Evolutionary conservation across 371 early-diverging fungal species (phyloP).

Genomic region (Saksenaea vasiformis): DNA sequence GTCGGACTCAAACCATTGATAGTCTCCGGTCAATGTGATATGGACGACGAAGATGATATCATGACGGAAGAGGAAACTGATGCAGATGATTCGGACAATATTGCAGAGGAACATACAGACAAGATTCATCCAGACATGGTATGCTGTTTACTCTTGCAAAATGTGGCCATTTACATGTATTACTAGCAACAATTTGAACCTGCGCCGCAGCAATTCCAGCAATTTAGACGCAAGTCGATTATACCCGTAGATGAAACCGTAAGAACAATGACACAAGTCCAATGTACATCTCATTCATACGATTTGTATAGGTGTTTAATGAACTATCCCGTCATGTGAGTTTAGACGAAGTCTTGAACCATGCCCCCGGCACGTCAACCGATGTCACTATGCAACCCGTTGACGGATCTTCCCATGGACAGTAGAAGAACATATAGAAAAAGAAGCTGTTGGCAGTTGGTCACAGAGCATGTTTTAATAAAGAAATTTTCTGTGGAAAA

Average conservation of each 20-base stretch:
- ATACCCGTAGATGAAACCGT: slow-evolving; percentile 88
- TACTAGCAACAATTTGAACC: slow-evolving; percentile 63
- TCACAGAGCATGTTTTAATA: too few relatives aligned
- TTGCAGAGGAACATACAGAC: slow-evolving; percentile 27
- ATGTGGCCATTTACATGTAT: neutral
- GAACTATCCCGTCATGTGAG: slow-evolving; percentile 83
- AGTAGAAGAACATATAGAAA: slow-evolving; percentile 1
- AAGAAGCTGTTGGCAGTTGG: neutral
- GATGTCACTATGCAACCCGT: neutral
- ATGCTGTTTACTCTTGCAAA: neutral
- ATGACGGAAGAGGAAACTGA: slow-evolving; percentile 19
- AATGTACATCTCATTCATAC: neutral
- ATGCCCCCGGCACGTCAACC: slow-evolving; percentile 29
- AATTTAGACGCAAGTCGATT: slow-evolving; percentile 86
- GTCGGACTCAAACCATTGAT: neutral
- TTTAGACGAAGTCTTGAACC: slow-evolving; percentile 74
- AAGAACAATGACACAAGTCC: neutral
- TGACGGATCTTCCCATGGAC: neutral
- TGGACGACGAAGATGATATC: slow-evolving; percentile 7
- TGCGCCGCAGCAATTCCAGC: slow-evolving; percentile 59
- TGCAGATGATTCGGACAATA: slow-evolving; percentile 14
- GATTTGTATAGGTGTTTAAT: slow-evolving; percentile 50
- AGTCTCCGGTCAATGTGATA: neutral
- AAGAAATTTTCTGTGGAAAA: too few relatives aligned
- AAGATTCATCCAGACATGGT: slow-evolving; percentile 39